Evolutionary conservation across 371 early-diverging fungal species (phyloP).

Genomic region (Blakeslea trispora): DNA sequence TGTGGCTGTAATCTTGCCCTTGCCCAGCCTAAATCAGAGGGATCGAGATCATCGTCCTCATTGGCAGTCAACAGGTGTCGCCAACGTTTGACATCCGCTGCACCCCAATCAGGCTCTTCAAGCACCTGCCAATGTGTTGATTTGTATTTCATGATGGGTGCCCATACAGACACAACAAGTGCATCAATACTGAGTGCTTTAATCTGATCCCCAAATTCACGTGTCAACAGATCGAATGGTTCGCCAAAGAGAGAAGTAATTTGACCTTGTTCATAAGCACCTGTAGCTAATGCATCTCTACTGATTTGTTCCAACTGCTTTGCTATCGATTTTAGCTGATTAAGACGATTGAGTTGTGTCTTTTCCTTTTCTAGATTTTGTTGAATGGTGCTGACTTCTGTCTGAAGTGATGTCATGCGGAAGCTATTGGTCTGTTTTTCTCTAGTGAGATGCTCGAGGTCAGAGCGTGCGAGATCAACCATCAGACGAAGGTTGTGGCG

Average conservation of each 20-base stretch:
- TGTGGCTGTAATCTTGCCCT: constrained; percentile 10
- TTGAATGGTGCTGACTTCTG: constrained; percentile 44
- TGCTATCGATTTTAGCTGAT: constrained; percentile 51
- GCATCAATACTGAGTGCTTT: constrained; percentile 62
- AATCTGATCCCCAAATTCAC: constrained; percentile 57
- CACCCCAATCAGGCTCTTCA: constrained; percentile 59
- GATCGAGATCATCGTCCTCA: constrained; percentile 28
- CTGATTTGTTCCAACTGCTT: constrained; percentile 50
- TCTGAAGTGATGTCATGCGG: constrained; percentile 43
- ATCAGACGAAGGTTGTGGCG: constrained; percentile 78
- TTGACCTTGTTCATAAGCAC: constrained; percentile 44
- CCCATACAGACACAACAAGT: constrained; percentile 66
- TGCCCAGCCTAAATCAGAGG: constrained; percentile 13
- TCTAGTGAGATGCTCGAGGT: constrained; percentile 67
- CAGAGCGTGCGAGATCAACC: constrained; percentile 68
- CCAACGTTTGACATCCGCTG: constrained; percentile 58
- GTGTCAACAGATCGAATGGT: constrained; percentile 50
- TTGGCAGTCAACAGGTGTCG: constrained; percentile 42
- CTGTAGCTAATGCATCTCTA: constrained; percentile 40
- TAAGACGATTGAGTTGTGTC: constrained; percentile 38
- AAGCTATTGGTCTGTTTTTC: constrained; percentile 54
- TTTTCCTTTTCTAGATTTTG: constrained; percentile 38
- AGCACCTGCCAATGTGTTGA: constrained; percentile 69
- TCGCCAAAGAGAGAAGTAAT: constrained; percentile 58
- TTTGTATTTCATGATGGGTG: constrained; percentile 60